Evolutionary conservation across 2,329 filamentous ascomycete species (phyloP), one percentile per base, ranked within the genome.

Genomic region (Ophiostoma tasmaniense): DNA sequence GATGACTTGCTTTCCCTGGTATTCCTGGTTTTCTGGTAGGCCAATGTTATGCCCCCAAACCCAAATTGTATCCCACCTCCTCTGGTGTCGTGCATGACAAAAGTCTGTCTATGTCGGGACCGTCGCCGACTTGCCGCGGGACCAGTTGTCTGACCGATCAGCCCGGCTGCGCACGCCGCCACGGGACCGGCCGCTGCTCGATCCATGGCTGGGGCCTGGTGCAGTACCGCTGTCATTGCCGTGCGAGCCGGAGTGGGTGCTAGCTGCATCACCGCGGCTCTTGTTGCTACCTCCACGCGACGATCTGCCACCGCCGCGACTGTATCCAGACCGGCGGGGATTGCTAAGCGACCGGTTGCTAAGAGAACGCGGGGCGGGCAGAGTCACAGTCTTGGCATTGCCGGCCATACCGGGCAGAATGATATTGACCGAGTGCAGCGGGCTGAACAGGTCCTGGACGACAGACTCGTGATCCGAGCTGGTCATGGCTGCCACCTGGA

Each of bases 401-500:
- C 37, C 77, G 1, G 75, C 71, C 72, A 80, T 79, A 8, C 82
- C 83, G 11, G 83, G 83, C 28, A 85, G 74, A 50, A 80, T 79
- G 71, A 86, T 80, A 65, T 22, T 77, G 75, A 64, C 81, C 1
- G 77, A 22, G 76, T 80, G 68, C 77, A 78, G 75, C 74, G 50
- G 76, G 69, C 66, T 85, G 80, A 55, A 74, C 73, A 69, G 80
- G 78, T 17, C 81, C 74, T 64, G 85, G 81, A 67, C 79, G 75
- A 71, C 66, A 3, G 64, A 35, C 2, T 73, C 72, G 14, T 50
- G 42, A 17, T 73, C 73, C 17, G 67, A 14, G 33, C 78, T 84
- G 17, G 80, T 82, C 8, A 82, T 76, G 61, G 85, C 75, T 10
- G 76, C 70, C 8, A 87, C 76, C 37, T 80, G 74, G 55, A 87